Evolutionary conservation across 73 alveolate genomes (phyloP).

Genomic region (Uronychia setigera): DNA sequence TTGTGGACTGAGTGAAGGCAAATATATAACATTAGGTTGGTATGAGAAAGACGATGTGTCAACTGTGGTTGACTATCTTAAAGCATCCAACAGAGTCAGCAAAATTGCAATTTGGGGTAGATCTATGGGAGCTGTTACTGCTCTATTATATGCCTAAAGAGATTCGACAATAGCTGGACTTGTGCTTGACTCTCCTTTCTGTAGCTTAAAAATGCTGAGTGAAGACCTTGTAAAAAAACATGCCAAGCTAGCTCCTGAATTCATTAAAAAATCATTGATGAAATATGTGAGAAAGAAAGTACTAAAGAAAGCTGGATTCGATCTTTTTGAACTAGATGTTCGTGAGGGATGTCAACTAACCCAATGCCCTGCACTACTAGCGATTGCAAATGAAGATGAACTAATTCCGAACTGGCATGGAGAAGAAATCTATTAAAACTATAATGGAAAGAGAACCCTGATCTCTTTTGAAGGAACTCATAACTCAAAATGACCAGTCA

Average conservation of each 20-base stretch:
- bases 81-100: constrained; percentile 67
- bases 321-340: constrained; percentile 42
- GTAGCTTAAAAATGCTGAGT: constrained; percentile 76
- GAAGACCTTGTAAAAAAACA: constrained; percentile 78
- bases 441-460: constrained; percentile 86
- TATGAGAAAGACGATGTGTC: constrained; percentile 85
- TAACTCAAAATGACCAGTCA: constrained; percentile 73
- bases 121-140: constrained; percentile 96
- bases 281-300: constrained; percentile 13
- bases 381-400: constrained; percentile 73
- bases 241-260: constrained; percentile 9
- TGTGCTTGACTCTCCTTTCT: constrained; percentile 89
- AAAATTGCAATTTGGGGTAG: constrained; percentile 96
- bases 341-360: constrained; percentile 71
- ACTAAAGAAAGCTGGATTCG: constrained; percentile 48
- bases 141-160: constrained; percentile 75
- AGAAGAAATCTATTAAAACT: constrained; percentile 66
- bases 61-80: constrained; percentile 71
- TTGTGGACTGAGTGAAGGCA: constrained; percentile 87
- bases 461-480: constrained; percentile 85
- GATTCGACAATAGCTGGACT: constrained; percentile 73
- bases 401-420: constrained; percentile 74
- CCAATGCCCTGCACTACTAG: constrained; percentile 82
- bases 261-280: constrained; percentile 23
- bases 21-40: constrained; percentile 86